Evolutionary conservation across 441 rosid genomes (phyloP).

Genomic region (Jatropha podagrica): DNA sequence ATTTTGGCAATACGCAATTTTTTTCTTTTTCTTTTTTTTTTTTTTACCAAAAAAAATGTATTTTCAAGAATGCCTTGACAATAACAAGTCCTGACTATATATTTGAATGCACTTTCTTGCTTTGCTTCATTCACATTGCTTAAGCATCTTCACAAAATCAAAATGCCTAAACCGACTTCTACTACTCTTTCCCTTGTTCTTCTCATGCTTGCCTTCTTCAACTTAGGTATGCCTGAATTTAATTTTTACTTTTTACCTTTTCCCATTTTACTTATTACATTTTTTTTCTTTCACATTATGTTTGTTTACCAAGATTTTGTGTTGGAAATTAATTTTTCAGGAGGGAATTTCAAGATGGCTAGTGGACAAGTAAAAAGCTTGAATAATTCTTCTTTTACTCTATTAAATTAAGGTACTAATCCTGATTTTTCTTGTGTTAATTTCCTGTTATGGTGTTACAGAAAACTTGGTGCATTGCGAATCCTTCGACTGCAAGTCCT

Average conservation of each 20-base stretch:
- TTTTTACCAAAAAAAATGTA: background rate
- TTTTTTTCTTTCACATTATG: background rate
- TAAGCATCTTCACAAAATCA: conserved; percentile 5
- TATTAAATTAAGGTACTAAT: background rate
- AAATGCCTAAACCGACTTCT: conserved; percentile 21
- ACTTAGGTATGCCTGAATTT: conserved; percentile 13
- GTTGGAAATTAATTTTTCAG: conserved; percentile 12
- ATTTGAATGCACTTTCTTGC: background rate
- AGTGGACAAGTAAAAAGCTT: conserved; percentile 24
- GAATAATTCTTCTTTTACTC: background rate
- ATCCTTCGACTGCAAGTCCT: conserved; percentile 21
- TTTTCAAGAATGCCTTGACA: background rate
- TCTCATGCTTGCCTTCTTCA: conserved; percentile 11
- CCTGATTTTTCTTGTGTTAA: background rate
- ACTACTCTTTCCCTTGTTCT: background rate
- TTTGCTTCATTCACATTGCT: background rate
- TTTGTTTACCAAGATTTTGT: background rate
- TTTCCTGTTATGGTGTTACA: conserved; percentile 14
- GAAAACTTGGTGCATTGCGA: conserved; percentile 42
- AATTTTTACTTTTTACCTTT: background rate
- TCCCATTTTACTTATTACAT: too few relatives aligned
- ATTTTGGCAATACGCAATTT: background rate
- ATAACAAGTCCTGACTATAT: background rate
- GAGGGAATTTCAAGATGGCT: conserved; percentile 14
- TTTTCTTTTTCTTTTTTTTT: too few relatives aligned